phyloP scores from a whole-genome alignment of 148 eudicot species.

The Vaccinium vitisidaea region DNA sequence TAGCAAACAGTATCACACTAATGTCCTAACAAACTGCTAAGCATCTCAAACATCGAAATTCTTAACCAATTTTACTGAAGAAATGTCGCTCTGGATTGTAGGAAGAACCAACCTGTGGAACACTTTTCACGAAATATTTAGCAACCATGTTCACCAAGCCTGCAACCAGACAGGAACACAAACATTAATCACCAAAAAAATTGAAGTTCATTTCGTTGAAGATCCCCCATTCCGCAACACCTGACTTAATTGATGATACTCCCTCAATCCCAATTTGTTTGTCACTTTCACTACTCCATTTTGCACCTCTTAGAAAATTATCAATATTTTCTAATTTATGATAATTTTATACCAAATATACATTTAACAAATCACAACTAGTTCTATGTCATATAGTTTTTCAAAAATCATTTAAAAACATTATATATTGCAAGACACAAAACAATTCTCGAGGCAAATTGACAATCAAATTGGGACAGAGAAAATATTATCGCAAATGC shows the following conservation, averaged over 20 bases:
- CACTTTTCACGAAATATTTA: conserved; percentile 58
- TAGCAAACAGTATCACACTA: neutral
- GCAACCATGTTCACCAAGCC: conserved; percentile 27
- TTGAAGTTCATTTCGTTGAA: neutral
- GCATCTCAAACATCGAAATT: too few species aligned
- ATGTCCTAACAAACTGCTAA: too few species aligned
- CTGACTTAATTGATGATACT: too few species aligned
- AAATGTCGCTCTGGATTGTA: neutral
- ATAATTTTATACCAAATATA: neutral
- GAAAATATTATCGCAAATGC: neutral
- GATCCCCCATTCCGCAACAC: too few species aligned
- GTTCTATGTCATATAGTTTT: neutral
- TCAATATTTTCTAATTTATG: too few species aligned
- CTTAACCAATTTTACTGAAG: too few species aligned
- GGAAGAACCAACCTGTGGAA: conserved; percentile 50
- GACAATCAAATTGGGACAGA: neutral
- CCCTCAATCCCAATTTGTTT: too few species aligned
- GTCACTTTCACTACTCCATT: neutral
- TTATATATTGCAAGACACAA: neutral
- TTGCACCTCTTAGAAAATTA: neutral
- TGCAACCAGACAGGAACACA: conserved; percentile 12
- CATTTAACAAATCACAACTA: neutral
- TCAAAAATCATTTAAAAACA: too few species aligned
- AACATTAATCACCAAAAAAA: neutral
- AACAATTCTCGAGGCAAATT: neutral